Percentiles rank a stretch among this genome's conserved stretches.
Conservation (phyloP, 164 flowering plant species). For the Tetrastigma voinierianum region DNA sequence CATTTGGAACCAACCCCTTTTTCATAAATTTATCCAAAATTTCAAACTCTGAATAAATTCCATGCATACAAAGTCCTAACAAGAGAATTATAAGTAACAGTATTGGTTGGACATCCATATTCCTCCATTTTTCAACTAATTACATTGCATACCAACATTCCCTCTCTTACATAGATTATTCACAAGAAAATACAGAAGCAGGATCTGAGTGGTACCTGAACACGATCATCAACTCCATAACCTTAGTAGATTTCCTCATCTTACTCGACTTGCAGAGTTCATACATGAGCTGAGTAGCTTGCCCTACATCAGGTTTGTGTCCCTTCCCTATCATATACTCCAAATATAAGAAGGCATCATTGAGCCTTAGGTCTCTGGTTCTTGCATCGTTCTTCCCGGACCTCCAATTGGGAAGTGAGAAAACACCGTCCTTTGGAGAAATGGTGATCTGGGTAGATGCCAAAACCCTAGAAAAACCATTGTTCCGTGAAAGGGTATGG, state of each 20-base stretch:
- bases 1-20: too few species aligned
- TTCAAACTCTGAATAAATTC: too few species aligned
- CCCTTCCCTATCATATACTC: slow-evolving; percentile 70
- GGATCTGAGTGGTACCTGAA: slow-evolving; percentile 42
- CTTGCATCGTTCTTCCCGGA: slow-evolving; percentile 38
- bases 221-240: too few species aligned
- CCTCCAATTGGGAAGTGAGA: slow-evolving; percentile 70
- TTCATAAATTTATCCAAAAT: too few species aligned
- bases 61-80: slow-evolving; percentile 13
- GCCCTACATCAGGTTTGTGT: slow-evolving; percentile 64
- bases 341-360: too few species aligned
- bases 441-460: slow-evolving; percentile 57
- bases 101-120: slow-evolving; percentile 57
- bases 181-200: slow-evolving; percentile 65
- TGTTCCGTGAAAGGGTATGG: slow-evolving; percentile 40
- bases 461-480: slow-evolving; percentile 50
- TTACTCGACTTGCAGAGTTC: slow-evolving; percentile 71
- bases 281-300: slow-evolving; percentile 67
- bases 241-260: background rate
- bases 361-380: slow-evolving; percentile 44
- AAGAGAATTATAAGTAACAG: slow-evolving; percentile 69
- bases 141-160: slow-evolving; percentile 81
- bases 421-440: slow-evolving; percentile 47
- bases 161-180: slow-evolving; percentile 73
- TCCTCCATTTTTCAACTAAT: slow-evolving; percentile 78